Evolutionary conservation across 495 filamentous ascomycete species (phyloP).

Genomic region (Xylaria palmicola): DNA sequence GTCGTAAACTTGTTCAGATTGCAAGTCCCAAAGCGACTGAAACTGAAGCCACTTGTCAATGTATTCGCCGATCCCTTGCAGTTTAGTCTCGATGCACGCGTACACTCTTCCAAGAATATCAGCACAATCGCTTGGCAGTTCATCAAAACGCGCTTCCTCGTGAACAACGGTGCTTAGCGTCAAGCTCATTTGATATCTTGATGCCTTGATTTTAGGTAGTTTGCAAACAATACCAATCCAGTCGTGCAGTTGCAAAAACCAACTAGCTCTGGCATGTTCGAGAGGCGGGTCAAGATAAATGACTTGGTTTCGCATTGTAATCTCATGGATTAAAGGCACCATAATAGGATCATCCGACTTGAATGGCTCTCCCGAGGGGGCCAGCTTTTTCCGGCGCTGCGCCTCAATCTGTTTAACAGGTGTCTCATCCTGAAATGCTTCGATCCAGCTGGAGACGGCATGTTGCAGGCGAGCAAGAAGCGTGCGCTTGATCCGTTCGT

Average conservation of each 20-base stretch:
- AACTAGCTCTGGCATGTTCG: constrained; percentile 87
- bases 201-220: constrained; percentile 87
- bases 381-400: constrained; percentile 39
- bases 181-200: constrained; percentile 83
- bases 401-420: constrained; percentile 45
- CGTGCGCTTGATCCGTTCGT: constrained; percentile 74
- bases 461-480: constrained; percentile 74
- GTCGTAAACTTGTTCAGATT: constrained; percentile 91
- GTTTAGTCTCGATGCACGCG: constrained; percentile 71
- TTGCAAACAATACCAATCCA: constrained; percentile 94
- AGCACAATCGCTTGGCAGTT: constrained; percentile 80
- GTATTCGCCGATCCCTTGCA: constrained; percentile 73
- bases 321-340: constrained; percentile 77
- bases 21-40: constrained; percentile 97
- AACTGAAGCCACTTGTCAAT: constrained; percentile 98
- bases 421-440: constrained; percentile 68
- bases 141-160: constrained; percentile 74
- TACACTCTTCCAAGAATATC: constrained; percentile 76
- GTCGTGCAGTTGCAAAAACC: constrained; percentile 87
- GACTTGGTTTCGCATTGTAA: constrained; percentile 94
- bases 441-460: constrained; percentile 81
- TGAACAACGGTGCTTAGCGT: constrained; percentile 61
- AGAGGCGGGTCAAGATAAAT: constrained; percentile 93
- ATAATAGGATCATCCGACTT: constrained; percentile 55
- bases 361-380: constrained; percentile 33